A percentile compares a stretch with the other conserved stretches of the same genome.
Conservation (phyloP, 2,329 filamentous ascomycete genomes). For the Diaporthe longicolla region DNA sequence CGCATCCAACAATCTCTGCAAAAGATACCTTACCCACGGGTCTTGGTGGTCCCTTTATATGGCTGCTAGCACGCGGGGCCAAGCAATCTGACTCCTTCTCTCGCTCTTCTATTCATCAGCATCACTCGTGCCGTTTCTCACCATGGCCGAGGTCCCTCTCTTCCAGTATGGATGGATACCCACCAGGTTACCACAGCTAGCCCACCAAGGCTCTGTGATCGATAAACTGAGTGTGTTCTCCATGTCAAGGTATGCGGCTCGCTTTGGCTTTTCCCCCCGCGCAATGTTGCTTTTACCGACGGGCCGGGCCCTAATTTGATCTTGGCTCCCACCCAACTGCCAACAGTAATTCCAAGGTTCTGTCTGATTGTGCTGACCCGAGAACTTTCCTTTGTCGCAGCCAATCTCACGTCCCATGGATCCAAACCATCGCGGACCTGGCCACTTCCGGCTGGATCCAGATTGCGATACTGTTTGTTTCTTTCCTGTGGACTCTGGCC, state of each 20-base stretch:
- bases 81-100: background rate
- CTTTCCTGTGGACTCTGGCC: slow-evolving; percentile 36
- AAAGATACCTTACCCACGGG: slow-evolving; percentile 26
- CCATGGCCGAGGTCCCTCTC: slow-evolving; percentile 28
- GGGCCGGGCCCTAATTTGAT: slow-evolving; percentile 12
- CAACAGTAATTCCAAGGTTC: too few relatives aligned
- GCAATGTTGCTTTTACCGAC: slow-evolving; percentile 21
- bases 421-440: slow-evolving; percentile 9
- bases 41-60: slow-evolving; percentile 20
- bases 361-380: slow-evolving; percentile 13
- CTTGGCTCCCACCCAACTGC: background rate
- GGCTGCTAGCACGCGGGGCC: background rate
- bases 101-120: slow-evolving; percentile 1
- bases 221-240: slow-evolving; percentile 1
- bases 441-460: slow-evolving; percentile 35
- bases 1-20: slow-evolving; percentile 3
- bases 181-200: slow-evolving; percentile 20
- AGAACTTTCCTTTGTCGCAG: background rate
- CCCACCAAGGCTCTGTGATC: background rate
- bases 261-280: background rate
- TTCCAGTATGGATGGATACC: slow-evolving; percentile 21
- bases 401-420: slow-evolving; percentile 38
- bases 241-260: slow-evolving; percentile 22
- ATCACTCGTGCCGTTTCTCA: background rate
- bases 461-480: slow-evolving; percentile 30